These are phyloP conservation scores for Moniliella sp. DNA, from an alignment of 1,284 basidiomycete species.

Conservation along the genomic window DNA sequence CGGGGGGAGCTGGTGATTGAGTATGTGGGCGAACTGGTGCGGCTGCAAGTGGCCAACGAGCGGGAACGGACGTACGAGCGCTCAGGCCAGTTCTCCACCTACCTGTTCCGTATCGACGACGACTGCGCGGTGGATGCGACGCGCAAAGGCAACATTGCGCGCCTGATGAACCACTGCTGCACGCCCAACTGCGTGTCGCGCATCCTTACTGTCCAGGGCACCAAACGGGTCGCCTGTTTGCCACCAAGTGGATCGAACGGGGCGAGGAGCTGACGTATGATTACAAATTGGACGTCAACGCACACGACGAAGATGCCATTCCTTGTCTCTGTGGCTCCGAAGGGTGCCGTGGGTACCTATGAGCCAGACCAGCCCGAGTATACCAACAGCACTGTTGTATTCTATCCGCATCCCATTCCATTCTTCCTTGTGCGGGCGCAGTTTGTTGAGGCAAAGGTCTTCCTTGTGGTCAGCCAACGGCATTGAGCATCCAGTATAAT, in stretches of 20 bases:
- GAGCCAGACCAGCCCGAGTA: too few species aligned
- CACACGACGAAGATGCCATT: constrained; percentile 31
- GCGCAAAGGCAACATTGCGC: constrained; percentile 74
- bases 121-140: constrained; percentile 65
- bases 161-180: constrained; percentile 53
- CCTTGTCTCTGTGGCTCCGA: constrained; percentile 36
- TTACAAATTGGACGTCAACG: constrained; percentile 21
- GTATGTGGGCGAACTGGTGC: constrained; percentile 89
- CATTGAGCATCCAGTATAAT: neutral
- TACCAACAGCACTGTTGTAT: too few species aligned
- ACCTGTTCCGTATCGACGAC: constrained; percentile 36
- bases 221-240: constrained; percentile 93
- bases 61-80: constrained; percentile 88
- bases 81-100: constrained; percentile 36
- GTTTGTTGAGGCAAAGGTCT: too few species aligned
- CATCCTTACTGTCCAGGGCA: constrained; percentile 91
- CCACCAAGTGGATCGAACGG: constrained; percentile 77
- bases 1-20: constrained; percentile 98
- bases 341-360: constrained; percentile 28
- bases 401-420: too few species aligned
- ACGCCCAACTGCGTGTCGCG: constrained; percentile 92
- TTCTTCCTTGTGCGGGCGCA: too few species aligned
- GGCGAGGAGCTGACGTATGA: constrained; percentile 34
- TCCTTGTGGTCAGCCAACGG: too few species aligned
- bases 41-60: constrained; percentile 85